phyloP scores from a whole-genome alignment of 257 asterid species.

The Marsdenia floribunda region DNA sequence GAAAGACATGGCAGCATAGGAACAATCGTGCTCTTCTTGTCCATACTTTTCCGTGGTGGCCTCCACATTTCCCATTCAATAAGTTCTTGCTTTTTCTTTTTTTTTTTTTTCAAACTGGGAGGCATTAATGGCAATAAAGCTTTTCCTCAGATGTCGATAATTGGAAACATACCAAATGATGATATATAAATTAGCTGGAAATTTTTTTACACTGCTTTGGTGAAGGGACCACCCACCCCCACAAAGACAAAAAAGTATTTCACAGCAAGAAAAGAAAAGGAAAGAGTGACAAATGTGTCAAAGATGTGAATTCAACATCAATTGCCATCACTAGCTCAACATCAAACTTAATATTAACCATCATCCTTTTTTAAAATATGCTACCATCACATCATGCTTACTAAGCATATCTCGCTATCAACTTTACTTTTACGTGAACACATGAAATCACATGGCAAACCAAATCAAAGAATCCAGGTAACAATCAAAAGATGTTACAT shows the following conservation, averaged over 20 bases:
- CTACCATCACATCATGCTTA: not conserved
- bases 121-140: no score
- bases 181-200: not conserved
- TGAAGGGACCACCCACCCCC: not conserved
- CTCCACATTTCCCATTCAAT: no score
- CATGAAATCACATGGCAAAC: not conserved
- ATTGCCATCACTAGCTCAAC: not conserved
- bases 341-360: not conserved
- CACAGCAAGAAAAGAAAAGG: not conserved
- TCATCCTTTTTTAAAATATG: not conserved
- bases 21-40: no score
- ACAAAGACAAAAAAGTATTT: no score
- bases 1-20: no score
- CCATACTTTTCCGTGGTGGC: no score
- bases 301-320: not conserved
- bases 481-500: not conserved
- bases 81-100: no score
- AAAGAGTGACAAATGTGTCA: not conserved
- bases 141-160: no score
- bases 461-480: not conserved
- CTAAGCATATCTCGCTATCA: not conserved
- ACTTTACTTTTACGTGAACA: not conserved
- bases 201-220: not conserved
- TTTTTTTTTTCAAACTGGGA: no score
- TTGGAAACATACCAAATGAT: no score